phyloP scores from a whole-genome alignment of 208 protist species.

The Trichomonas tenax region DNA sequence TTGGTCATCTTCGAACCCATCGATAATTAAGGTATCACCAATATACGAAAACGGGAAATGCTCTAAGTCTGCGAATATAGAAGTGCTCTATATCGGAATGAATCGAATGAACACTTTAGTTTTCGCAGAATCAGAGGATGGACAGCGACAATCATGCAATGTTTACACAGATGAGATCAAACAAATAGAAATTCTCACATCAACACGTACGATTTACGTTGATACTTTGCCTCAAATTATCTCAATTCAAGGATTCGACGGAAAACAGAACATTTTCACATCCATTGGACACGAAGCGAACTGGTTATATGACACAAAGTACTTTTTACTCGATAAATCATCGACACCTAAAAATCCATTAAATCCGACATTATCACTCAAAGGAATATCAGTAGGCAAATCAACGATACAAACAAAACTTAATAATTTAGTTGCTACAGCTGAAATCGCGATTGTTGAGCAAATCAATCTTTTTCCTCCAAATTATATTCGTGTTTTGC shows the following conservation, averaged over 20 bases:
- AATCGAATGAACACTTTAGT: background rate
- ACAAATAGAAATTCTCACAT: background rate
- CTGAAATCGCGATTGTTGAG: background rate
- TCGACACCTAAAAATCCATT: background rate
- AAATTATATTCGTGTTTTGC: background rate
- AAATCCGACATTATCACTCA: background rate
- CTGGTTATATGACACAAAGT: background rate
- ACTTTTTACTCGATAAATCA: background rate
- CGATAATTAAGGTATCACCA: background rate
- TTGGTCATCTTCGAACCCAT: background rate
- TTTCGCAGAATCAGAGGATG: background rate
- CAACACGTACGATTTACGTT: background rate
- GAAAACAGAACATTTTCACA: background rate
- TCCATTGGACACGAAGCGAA: background rate
- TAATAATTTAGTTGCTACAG: background rate
- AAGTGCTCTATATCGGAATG: background rate
- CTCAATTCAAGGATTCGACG: background rate
- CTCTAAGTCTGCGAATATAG: background rate
- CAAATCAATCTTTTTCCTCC: background rate
- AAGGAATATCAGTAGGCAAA: background rate
- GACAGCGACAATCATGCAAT: background rate
- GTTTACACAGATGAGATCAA: background rate
- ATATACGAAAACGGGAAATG: background rate
- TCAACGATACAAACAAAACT: background rate
- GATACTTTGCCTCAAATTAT: background rate